phyloP scores from a whole-genome alignment of 768 basidiomycete genomes.

The Rhodotorula sphaerocarpa region DNA sequence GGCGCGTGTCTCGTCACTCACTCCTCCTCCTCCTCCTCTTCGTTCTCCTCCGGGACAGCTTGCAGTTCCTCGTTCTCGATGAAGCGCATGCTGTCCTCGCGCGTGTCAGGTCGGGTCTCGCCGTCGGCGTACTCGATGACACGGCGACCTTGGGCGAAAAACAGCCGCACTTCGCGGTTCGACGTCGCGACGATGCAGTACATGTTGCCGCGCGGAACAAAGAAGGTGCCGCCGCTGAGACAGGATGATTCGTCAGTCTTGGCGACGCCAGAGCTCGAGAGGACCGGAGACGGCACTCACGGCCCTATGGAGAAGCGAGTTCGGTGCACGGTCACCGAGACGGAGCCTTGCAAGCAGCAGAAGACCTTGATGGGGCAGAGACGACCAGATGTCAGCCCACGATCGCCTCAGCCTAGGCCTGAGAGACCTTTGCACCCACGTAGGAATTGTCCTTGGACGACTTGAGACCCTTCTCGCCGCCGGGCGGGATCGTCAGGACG shows the following conservation, averaged over 20 bases:
- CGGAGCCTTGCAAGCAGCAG: slow-evolving; percentile 78
- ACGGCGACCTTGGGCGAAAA: slow-evolving; percentile 77
- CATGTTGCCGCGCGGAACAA: slow-evolving; percentile 32
- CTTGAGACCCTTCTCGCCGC: slow-evolving; percentile 75
- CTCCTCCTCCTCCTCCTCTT: slow-evolving; percentile 5
- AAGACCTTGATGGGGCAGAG: slow-evolving; percentile 50
- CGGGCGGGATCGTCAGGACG: slow-evolving; percentile 68
- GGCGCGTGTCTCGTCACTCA: neutral
- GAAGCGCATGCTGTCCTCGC: slow-evolving; percentile 19
- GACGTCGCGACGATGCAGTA: slow-evolving; percentile 41
- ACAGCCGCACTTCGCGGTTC: slow-evolving; percentile 67
- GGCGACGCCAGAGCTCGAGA: no score
- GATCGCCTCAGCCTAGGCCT: no score
- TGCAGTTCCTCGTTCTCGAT: slow-evolving; percentile 38
- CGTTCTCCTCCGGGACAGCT: slow-evolving; percentile 13
- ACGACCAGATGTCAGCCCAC: no score
- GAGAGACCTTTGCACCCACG: slow-evolving; percentile 51
- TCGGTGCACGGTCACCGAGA: slow-evolving; percentile 73
- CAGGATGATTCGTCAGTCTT: no score
- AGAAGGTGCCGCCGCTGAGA: slow-evolving; percentile 33
- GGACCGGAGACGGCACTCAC: slow-evolving; percentile 14
- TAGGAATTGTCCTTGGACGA: slow-evolving; percentile 87
- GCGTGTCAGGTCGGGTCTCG: slow-evolving; percentile 8
- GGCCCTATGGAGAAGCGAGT: slow-evolving; percentile 61
- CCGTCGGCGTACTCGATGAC: slow-evolving; percentile 27